These are phyloP conservation scores for Pulveroboletus sp. DNA, from an alignment of 768 basidiomycete genomes.

Conservation along the genomic window DNA sequence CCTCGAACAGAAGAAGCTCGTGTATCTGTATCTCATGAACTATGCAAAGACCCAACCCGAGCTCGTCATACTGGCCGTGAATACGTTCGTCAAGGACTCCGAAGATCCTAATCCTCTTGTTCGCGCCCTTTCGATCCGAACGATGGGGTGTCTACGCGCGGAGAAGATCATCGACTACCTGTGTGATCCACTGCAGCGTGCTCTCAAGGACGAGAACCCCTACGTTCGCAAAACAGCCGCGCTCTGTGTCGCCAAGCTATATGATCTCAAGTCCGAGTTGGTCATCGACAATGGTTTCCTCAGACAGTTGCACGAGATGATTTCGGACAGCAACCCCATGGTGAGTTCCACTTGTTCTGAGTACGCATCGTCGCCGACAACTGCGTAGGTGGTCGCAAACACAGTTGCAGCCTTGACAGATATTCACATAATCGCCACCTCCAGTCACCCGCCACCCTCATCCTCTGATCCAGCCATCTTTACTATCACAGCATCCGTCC, in stretches of 20 bases:
- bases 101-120: constrained; percentile 97
- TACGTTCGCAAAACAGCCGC: constrained; percentile 99
- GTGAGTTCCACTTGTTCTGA: constrained; percentile 37
- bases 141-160: constrained; percentile 95
- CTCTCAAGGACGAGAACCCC: constrained; percentile 91
- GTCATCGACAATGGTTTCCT: constrained; percentile 95
- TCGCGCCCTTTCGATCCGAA: constrained; percentile 92
- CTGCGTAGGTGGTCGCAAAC: constrained; percentile 86
- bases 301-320: constrained; percentile 85
- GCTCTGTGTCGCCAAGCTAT: constrained; percentile 93
- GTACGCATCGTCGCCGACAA: not conserved
- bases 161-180: constrained; percentile 99
- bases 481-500: constrained; percentile 72
- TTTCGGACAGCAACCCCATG: constrained; percentile 96
- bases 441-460: constrained; percentile 44
- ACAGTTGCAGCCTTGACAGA: constrained; percentile 91
- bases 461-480: constrained; percentile 67
- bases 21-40: constrained; percentile 99
- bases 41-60: constrained; percentile 99
- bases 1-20: constrained; percentile 99
- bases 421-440: constrained; percentile 72
- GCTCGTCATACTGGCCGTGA: constrained; percentile 97
- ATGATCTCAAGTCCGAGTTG: constrained; percentile 93
- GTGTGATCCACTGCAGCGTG: constrained; percentile 90
- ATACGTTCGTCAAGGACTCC: constrained; percentile 97